Conservation (phyloP, 768 basidiomycete genomes). For the Termitomyces sp. region DNA sequence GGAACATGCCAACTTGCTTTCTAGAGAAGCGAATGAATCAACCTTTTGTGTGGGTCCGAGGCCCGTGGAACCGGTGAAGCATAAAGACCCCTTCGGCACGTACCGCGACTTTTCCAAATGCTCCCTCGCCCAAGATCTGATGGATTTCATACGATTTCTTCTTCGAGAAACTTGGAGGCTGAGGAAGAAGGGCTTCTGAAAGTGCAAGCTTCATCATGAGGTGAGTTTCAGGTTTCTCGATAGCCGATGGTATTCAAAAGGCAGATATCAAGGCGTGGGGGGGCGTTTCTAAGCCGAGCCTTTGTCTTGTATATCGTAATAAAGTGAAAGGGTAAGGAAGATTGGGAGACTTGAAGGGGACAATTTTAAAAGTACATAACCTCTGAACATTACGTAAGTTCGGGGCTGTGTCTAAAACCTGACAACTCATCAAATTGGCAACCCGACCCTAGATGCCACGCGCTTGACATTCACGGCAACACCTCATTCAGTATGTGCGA, state of each 20-base stretch:
- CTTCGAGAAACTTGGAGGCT: slow-evolving; percentile 82
- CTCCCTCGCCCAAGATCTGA: slow-evolving; percentile 71
- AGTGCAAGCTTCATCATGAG: slow-evolving; percentile 35
- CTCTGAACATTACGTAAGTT: not conserved
- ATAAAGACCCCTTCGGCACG: slow-evolving; percentile 2
- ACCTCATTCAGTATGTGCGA: not conserved
- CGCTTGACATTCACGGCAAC: not conserved
- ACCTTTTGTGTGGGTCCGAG: not conserved
- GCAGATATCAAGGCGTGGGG: not conserved
- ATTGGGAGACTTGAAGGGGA: not conserved
- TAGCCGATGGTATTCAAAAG: not conserved
- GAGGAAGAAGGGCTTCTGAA: slow-evolving; percentile 65
- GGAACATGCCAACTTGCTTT: slow-evolving; percentile 78
- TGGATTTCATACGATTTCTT: slow-evolving; percentile 79
- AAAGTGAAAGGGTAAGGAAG: not conserved
- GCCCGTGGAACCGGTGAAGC: not conserved
- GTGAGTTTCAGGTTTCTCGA: not conserved
- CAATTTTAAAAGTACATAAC: not conserved
- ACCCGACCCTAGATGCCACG: not conserved
- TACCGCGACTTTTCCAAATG: slow-evolving; percentile 90
- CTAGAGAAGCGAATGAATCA: slow-evolving; percentile 26
- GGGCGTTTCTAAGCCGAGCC: not conserved
- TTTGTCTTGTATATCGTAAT: not conserved
- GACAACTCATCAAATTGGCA: not conserved
- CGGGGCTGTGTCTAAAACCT: not conserved